These are phyloP conservation scores for Nematocida sp. DNA, from an alignment of 371 early-diverging fungal species.

Conservation along the genomic window DNA sequence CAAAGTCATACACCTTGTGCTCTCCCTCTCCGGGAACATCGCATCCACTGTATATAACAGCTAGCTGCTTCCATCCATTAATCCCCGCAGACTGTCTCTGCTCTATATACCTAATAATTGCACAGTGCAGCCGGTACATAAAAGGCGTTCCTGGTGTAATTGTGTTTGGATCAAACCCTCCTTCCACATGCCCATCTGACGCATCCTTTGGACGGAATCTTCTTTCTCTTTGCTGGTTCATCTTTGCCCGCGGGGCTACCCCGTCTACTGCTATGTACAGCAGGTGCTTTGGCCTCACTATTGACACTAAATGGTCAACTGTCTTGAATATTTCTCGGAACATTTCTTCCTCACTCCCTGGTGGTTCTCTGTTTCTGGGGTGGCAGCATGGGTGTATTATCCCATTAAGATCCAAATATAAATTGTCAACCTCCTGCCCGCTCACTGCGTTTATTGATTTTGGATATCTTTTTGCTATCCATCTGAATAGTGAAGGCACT, in stretches of 20 bases:
- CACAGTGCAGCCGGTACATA: constrained; percentile 83
- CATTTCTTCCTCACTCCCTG: constrained; percentile 77
- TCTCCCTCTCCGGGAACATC: constrained; percentile 98
- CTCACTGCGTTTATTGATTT: constrained; percentile 72
- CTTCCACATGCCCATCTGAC: constrained; percentile 61
- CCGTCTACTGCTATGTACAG: constrained; percentile 96
- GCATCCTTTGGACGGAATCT: constrained; percentile 89
- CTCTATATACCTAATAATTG: constrained; percentile 81
- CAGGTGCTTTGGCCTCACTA: constrained; percentile 83
- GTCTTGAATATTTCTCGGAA: constrained; percentile 78
- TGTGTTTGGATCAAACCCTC: constrained; percentile 86
- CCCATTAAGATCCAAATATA: constrained; percentile 98
- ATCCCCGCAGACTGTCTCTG: constrained; percentile 80
- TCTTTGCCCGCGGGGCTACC: constrained; percentile 97
- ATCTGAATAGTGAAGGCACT: constrained; percentile 73
- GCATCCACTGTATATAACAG: constrained; percentile 81
- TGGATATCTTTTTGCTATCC: constrained; percentile 89
- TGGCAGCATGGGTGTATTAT: constrained; percentile 96
- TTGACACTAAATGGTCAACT: constrained; percentile 83
- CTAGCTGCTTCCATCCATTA: constrained; percentile 78
- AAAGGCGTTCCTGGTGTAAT: constrained; percentile 99
- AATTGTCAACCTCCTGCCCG: constrained; percentile 77
- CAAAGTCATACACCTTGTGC: constrained; percentile 97
- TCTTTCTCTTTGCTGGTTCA: constrained; percentile 96
- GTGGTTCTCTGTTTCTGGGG: constrained; percentile 70